Evolutionary conservation across 345 rosid genomes (phyloP).

Genomic region (Eucalyptus curtisii): DNA sequence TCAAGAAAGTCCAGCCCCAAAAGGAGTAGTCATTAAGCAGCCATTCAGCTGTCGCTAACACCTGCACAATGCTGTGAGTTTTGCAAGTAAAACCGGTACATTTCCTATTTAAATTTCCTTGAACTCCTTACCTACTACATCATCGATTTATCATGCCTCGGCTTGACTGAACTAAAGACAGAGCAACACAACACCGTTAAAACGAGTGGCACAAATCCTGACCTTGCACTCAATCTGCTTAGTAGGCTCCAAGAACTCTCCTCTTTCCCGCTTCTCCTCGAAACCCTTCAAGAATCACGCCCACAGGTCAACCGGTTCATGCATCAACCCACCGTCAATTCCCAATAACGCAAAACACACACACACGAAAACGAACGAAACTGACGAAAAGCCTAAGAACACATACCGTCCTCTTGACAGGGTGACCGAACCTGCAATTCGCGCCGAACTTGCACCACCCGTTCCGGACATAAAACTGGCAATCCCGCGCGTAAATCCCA

Average conservation of each 20-base stretch:
- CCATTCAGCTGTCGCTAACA: not conserved
- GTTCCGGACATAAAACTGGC: not conserved
- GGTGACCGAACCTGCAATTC: slow-evolving; percentile 16
- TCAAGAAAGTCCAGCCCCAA: not conserved
- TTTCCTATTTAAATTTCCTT: not conserved
- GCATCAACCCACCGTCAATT: not conserved
- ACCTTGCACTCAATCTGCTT: slow-evolving; percentile 19
- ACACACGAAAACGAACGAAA: not conserved
- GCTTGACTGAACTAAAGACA: not conserved
- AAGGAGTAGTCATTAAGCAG: not conserved
- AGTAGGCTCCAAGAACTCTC: not conserved
- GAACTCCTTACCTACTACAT: not conserved
- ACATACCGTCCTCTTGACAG: not conserved
- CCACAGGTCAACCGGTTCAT: not conserved
- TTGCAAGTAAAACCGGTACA: not conserved
- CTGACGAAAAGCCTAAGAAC: not conserved
- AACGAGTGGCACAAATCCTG: not conserved
- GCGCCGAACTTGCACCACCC: not conserved
- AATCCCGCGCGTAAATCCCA: not conserved
- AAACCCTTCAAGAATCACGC: not conserved
- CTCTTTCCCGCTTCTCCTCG: not conserved
- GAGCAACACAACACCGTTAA: not conserved
- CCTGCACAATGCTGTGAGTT: not conserved
- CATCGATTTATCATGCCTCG: not conserved
- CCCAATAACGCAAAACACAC: not conserved